Base-by-base conservation (phyloP, 1,284 basidiomycete species). In the Moesziomyces sp. region DNA sequence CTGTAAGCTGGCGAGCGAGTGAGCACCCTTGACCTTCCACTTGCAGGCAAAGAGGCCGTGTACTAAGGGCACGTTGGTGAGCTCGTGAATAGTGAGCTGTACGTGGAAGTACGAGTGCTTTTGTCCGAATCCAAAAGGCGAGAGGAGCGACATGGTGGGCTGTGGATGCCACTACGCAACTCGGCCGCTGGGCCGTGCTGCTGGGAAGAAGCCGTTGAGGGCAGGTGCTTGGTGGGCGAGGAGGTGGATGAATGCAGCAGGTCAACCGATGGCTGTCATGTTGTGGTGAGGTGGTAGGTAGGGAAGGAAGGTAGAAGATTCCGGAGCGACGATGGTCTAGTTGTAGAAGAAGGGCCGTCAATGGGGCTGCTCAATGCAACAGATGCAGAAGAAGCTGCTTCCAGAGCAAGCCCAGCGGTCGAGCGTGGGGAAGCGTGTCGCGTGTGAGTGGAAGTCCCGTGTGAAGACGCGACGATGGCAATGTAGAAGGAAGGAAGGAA, bases 11-110 rank as follows among this genome's bases (percentile, higher is more conserved):
- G 65, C 56, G 10, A 78, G 52, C 18, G 72, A 66, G 56, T 81
- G 69, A 1, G 89, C 88, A 71, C 89, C 87, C 85, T 90, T 91
- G 85, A 93, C 88, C 82, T 89, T 90, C 92, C 92, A 93, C 50
- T 88, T 87, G 42, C 91, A 88, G 16, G 87, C 89, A 79, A 93
- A 93, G 77, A 91, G 88, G 67, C 92, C 92, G 43, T 86, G 85
- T 50, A 93, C 89, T 65, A 92, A 88, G 0, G 92, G 92, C 0
- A 93, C 89, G 77, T 89, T 91, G 45, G 88, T 87, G 30, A 93
- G 87, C 75, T 92, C 89, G 83, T 92, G 91, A 46, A 93, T 87
- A 35, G 87, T 86, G 48, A 93, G 81, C 18, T 86, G 85, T 28
- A 90, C 89, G 58, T 89, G 87, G 84, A 93, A 93, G 61, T 89